Evolutionary conservation across 2,329 filamentous ascomycete genomes (phyloP), one percentile per base, ranked within the genome.

Genomic region (Colletotrichum tropicicola): DNA sequence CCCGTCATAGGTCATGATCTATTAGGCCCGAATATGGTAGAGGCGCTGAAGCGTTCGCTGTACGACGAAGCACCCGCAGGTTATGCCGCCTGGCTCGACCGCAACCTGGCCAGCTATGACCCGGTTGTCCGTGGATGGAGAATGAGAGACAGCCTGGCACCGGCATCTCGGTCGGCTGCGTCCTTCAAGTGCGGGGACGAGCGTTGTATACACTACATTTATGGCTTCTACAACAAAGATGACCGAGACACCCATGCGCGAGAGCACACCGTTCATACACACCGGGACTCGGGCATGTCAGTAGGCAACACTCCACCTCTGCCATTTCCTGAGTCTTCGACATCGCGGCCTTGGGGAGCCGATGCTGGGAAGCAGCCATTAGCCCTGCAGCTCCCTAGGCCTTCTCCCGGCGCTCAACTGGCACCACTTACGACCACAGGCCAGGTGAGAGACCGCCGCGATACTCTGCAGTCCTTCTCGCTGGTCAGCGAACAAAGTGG

Each of bases 171-270:
- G 52, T 73, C 70, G 35, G 75, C 77, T 41, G 74, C 75, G 52
- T 83, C 83, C 10, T 83, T 83, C 73, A 88, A 86, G 72, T 89
- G 86, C 73, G 82, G 78, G 74, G 78, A 87, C 66, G 82, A 87
- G 55, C 78, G 78, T 59, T 89, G 86, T 69, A 74, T 85, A 63
- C 82, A 86, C 72, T 88, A 87, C 73, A 82, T 88, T 37, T 89
- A 88, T 68, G 86, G 86, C 28, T 87, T 88, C 70, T 71, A 78
- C 35, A 82, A 79, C 60, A 77, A 77, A 37, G 76, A 83, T 55
- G 85, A 87, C 65, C 80, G 85, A 55, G 84, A 87, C 59, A 77
- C 78, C 35, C 86, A 89, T 71, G 71, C 78, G 41, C 80, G 77
- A 66, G 77, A 84, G 57, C 85, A 88, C 70, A 66, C 70, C n/a